Evolutionary conservation across 2,329 filamentous ascomycete species (phyloP).

Genomic region (Penicillium janthinellum): DNA sequence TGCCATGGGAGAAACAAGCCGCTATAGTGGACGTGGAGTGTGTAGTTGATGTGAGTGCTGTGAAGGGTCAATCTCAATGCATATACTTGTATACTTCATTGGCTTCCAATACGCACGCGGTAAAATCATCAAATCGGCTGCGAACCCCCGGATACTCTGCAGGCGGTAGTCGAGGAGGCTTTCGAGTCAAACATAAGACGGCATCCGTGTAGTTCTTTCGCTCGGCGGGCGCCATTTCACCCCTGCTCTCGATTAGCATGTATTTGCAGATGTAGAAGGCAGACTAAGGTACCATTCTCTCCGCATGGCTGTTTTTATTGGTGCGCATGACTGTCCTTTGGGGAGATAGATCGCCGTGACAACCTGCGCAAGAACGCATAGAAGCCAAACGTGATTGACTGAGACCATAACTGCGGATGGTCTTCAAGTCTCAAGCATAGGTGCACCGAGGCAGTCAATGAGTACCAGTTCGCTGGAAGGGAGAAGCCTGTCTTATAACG

Average conservation of each 20-base stretch:
- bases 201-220: conserved; percentile 30
- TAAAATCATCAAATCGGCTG: conserved; percentile 33
- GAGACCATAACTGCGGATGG: background rate
- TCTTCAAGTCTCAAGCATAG: background rate
- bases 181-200: conserved; percentile 26
- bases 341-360: background rate
- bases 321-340: background rate
- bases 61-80: background rate
- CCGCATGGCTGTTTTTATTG: background rate
- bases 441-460: background rate
- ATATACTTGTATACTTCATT: no score
- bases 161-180: conserved; percentile 23
- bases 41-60: conserved; percentile 33
- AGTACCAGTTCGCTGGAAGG: background rate
- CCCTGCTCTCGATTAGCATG: conserved; percentile 19
- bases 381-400: background rate
- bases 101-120: conserved; percentile 22
- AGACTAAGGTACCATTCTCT: conserved; percentile 21
- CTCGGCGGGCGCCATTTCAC: conserved; percentile 18
- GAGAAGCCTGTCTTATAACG: background rate
- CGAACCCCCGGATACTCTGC: conserved; percentile 28
- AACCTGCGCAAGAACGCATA: background rate
- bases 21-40: conserved; percentile 26
- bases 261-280: background rate
- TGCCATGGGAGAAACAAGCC: conserved; percentile 37